These are phyloP conservation scores for Collybia nuda DNA, from an alignment of 768 basidiomycete species.

Conservation along the genomic window DNA sequence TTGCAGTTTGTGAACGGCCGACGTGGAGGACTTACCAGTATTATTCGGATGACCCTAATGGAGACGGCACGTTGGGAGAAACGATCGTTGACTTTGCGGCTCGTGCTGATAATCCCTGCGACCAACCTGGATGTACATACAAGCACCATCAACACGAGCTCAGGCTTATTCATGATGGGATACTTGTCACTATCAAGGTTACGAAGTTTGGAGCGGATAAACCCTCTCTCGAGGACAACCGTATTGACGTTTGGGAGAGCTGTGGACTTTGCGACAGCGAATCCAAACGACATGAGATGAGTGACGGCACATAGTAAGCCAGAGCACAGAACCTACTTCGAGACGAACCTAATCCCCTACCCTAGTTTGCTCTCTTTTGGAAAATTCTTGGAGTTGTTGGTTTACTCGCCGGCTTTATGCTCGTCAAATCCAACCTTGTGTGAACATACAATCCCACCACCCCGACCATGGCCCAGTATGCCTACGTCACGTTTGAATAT, in stretches of 20 bases:
- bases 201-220: slow-evolving; percentile 5
- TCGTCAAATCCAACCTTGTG: slow-evolving; percentile 40
- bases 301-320: slow-evolving; percentile 53
- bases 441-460: slow-evolving; percentile 40
- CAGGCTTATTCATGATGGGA: slow-evolving; percentile 39
- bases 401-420: slow-evolving; percentile 42
- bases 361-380: slow-evolving; percentile 52
- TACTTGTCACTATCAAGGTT: slow-evolving; percentile 27
- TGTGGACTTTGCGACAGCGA: slow-evolving; percentile 47
- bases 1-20: slow-evolving; percentile 41
- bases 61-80: slow-evolving; percentile 43
- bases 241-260: slow-evolving; percentile 45
- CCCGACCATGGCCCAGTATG: slow-evolving; percentile 17
- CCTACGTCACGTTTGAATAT: slow-evolving; percentile 14
- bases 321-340: not conserved
- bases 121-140: slow-evolving; percentile 29
- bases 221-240: slow-evolving; percentile 13
- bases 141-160: slow-evolving; percentile 42
- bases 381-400: slow-evolving; percentile 55
- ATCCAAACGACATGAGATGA: slow-evolving; percentile 35
- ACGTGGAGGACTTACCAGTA: slow-evolving; percentile 53
- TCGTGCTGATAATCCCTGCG: slow-evolving; percentile 34
- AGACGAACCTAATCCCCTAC: not conserved
- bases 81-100: slow-evolving; percentile 31
- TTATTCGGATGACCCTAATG: slow-evolving; percentile 30